Conservation (phyloP, 169 alveolate species). For the Miamiensis avidus region DNA sequence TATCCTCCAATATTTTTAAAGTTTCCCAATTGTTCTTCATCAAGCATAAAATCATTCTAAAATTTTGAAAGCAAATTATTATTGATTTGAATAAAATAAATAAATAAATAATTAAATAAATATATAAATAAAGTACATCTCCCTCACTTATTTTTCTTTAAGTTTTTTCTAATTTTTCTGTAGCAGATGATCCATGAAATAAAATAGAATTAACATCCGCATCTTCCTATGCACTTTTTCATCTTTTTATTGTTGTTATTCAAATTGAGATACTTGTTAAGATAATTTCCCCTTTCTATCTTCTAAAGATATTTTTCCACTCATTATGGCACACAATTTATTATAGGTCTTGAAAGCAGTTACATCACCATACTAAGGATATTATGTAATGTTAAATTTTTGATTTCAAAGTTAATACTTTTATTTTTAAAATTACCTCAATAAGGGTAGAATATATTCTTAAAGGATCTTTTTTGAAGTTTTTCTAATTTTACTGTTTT, state of each 20-base stretch:
- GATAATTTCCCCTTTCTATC: background rate
- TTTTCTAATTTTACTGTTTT: slow-evolving; percentile 30
- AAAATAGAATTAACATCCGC: background rate
- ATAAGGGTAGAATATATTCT: slow-evolving; percentile 47
- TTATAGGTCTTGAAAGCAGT: slow-evolving; percentile 44
- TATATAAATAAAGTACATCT: no score
- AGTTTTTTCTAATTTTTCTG: background rate
- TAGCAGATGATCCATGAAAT: background rate
- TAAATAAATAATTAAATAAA: no score
- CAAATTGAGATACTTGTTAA: background rate
- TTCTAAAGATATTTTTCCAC: slow-evolving; percentile 31
- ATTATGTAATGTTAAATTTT: no score
- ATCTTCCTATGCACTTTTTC: background rate
- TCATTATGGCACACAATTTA: slow-evolving; percentile 41
- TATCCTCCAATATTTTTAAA: background rate
- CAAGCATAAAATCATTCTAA: background rate
- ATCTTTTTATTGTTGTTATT: background rate
- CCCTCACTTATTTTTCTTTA: background rate
- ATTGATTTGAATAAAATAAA: no score
- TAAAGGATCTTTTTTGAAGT: slow-evolving; percentile 37
- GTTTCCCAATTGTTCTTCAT: background rate
- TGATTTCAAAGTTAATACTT: no score
- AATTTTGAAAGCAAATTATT: no score
- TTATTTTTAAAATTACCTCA: slow-evolving; percentile 1
- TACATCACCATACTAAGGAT: slow-evolving; percentile 34